Evolutionary conservation across 176 grass and related monocot species (phyloP).

Genomic region (Triticum monococcum): DNA sequence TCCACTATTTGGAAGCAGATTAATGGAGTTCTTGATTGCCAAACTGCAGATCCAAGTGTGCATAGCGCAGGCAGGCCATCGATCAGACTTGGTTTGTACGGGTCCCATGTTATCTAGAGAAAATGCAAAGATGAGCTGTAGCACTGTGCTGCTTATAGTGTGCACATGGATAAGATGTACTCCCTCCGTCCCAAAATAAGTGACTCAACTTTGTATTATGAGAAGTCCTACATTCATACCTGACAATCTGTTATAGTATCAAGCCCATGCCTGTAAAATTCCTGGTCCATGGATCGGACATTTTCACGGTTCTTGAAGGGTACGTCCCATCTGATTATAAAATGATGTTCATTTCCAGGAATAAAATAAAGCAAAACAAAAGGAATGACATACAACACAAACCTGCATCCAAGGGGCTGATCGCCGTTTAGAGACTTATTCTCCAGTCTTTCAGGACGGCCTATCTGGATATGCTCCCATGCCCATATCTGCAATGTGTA

Average conservation of each 20-base stretch:
- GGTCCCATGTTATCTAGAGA: slow-evolving; percentile 51
- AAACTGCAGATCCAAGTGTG: slow-evolving; percentile 40
- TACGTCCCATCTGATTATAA: slow-evolving; percentile 42
- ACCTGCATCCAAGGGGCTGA: slow-evolving; percentile 60
- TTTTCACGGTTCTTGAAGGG: slow-evolving; percentile 47
- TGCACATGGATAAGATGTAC: background rate
- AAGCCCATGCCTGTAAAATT: slow-evolving; percentile 47
- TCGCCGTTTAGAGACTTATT: slow-evolving; percentile 27
- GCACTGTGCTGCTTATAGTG: background rate
- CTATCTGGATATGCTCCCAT: slow-evolving; percentile 55
- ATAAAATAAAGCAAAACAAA: background rate
- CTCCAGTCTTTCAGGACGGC: slow-evolving; percentile 37
- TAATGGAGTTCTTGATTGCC: slow-evolving; percentile 34
- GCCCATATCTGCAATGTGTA: slow-evolving; percentile 44
- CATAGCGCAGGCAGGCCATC: slow-evolving; percentile 29
- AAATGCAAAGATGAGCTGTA: background rate
- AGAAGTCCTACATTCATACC: slow-evolving; percentile 23
- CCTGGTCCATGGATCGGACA: slow-evolving; percentile 34
- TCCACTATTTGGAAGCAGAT: slow-evolving; percentile 59
- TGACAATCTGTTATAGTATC: slow-evolving; percentile 43
- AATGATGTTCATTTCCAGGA: background rate
- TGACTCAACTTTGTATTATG: background rate
- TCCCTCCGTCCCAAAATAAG: background rate
- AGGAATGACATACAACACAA: background rate
- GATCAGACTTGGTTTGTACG: slow-evolving; percentile 34